phyloP scores from a whole-genome alignment of 2,329 filamentous ascomycete genomes.

The Fusarium concolor region DNA sequence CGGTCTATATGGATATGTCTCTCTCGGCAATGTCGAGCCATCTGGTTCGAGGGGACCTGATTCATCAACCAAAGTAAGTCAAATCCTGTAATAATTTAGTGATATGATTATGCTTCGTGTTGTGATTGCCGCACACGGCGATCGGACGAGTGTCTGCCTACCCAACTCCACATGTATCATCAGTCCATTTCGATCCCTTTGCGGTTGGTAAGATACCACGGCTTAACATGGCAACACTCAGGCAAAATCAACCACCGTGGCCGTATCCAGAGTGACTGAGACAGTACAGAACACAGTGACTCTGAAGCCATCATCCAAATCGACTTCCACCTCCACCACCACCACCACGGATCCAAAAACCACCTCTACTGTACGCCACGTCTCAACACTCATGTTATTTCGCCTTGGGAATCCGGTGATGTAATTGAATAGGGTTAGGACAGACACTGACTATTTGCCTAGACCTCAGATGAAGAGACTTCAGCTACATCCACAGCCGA shows the following conservation, averaged over 20 bases:
- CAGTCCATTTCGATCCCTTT: slow-evolving; percentile 18
- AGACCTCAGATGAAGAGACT: slow-evolving; percentile 35
- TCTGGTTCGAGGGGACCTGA: slow-evolving; percentile 64
- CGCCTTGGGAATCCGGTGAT: slow-evolving; percentile 34
- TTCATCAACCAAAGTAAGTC: slow-evolving; percentile 48
- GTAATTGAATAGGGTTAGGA: slow-evolving; percentile 16
- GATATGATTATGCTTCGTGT: slow-evolving; percentile 24
- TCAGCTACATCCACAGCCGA: slow-evolving; percentile 26
- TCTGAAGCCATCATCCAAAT: slow-evolving; percentile 32
- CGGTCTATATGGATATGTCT: slow-evolving; percentile 74
- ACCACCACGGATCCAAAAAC: slow-evolving; percentile 45
- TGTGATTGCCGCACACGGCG: slow-evolving; percentile 37
- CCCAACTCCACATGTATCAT: slow-evolving; percentile 22
- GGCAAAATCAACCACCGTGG: slow-evolving; percentile 43
- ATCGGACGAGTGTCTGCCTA: slow-evolving; percentile 43
- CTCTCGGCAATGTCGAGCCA: slow-evolving; percentile 60
- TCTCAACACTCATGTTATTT: slow-evolving; percentile 35
- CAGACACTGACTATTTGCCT: slow-evolving; percentile 31
- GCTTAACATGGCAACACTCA: slow-evolving; percentile 48
- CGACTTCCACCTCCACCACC: slow-evolving; percentile 42
- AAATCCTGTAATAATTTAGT: slow-evolving; percentile 24
- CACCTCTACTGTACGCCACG: slow-evolving; percentile 55
- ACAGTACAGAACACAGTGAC: slow-evolving; percentile 52
- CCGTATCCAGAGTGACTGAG: slow-evolving; percentile 51
- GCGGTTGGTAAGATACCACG: slow-evolving; percentile 43